Percentiles rank a stretch among this genome's conserved stretches.
These are phyloP conservation scores for Trametes cinnabarina DNA, from an alignment of 768 basidiomycete species.

Conservation along the genomic window DNA sequence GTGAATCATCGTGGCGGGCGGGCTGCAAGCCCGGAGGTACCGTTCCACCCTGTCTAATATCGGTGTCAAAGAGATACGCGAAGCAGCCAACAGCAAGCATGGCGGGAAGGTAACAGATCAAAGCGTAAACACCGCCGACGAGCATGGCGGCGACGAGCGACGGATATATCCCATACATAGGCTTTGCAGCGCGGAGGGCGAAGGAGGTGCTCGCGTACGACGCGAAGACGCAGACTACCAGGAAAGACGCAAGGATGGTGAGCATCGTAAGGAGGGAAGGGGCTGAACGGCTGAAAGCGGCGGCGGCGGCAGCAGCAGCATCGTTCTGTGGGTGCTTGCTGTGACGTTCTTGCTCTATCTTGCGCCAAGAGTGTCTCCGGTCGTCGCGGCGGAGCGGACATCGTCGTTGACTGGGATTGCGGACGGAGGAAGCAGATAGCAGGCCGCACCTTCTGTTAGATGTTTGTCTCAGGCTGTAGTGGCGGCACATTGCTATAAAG, in stretches of 20 bases:
- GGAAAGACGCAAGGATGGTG: slow-evolving; percentile 5
- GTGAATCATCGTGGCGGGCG: neutral
- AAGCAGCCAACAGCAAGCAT: slow-evolving; percentile 12
- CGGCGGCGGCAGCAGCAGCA: neutral
- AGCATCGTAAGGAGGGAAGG: slow-evolving; percentile 9
- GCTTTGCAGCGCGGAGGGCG: slow-evolving; percentile 10
- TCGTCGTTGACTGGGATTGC: neutral
- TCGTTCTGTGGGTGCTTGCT: neutral
- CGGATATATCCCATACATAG: slow-evolving; percentile 12
- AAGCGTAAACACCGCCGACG: slow-evolving; percentile 14
- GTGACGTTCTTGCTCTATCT: too few relatives aligned
- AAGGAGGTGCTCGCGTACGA: slow-evolving; percentile 9
- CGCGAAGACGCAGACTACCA: neutral
- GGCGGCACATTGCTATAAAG: too few relatives aligned
- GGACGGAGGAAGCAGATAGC: neutral
- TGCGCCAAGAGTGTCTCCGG: too few relatives aligned
- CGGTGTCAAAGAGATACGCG: slow-evolving; percentile 5
- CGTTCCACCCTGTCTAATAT: slow-evolving; percentile 8
- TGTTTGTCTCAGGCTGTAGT: too few relatives aligned
- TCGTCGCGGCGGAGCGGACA: too few relatives aligned
- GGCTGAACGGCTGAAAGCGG: slow-evolving; percentile 10
- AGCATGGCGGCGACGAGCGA: slow-evolving; percentile 12
- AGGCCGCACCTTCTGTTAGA: neutral
- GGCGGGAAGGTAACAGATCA: slow-evolving; percentile 16
- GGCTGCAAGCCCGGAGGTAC: neutral